Conservation (phyloP, 352 stramenopile species). For the Globisporangium nagaii region DNA sequence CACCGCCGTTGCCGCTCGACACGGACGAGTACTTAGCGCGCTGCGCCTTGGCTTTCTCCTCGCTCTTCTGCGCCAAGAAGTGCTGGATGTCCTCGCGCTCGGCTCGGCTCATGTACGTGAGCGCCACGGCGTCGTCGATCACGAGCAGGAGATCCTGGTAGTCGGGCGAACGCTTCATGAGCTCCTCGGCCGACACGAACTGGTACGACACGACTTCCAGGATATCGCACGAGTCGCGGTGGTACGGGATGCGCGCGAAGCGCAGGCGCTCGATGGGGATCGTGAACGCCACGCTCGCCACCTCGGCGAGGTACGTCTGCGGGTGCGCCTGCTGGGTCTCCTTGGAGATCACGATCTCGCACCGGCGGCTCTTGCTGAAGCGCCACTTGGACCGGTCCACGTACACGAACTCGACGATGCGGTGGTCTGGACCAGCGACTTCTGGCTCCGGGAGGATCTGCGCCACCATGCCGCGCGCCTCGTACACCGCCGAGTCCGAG, state of each 20-base stretch:
- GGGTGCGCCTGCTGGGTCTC: conserved; percentile 20
- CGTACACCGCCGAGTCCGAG: conserved; percentile 68
- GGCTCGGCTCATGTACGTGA: conserved; percentile 31
- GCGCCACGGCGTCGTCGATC: conserved; percentile 32
- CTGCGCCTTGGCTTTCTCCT: conserved; percentile 44
- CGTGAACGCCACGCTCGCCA: conserved; percentile 27
- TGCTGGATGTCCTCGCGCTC: conserved; percentile 50
- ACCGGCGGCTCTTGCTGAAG: conserved; percentile 48
- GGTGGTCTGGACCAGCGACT: conserved; percentile 32
- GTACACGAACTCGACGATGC: conserved; percentile 62
- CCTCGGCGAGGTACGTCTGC: conserved; percentile 33
- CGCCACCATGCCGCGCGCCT: conserved; percentile 67
- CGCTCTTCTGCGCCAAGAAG: conserved; percentile 54
- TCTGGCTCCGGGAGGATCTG: conserved; percentile 65
- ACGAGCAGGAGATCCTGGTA: conserved; percentile 73
- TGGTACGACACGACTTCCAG: conserved; percentile 56
- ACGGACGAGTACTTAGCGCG: conserved; percentile 39
- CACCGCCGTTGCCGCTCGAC: conserved; percentile 17
- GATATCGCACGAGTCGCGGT: conserved; percentile 68
- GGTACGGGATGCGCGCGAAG: conserved; percentile 56
- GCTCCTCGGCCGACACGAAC: conserved; percentile 22
- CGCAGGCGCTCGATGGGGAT: conserved; percentile 47
- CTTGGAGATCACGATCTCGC: conserved; percentile 51
- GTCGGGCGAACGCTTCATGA: conserved; percentile 23
- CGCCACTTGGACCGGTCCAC: conserved; percentile 60